These are phyloP conservation scores for Populus hybrid DNA, from an alignment of 441 rosid species.

Conservation along the genomic window DNA sequence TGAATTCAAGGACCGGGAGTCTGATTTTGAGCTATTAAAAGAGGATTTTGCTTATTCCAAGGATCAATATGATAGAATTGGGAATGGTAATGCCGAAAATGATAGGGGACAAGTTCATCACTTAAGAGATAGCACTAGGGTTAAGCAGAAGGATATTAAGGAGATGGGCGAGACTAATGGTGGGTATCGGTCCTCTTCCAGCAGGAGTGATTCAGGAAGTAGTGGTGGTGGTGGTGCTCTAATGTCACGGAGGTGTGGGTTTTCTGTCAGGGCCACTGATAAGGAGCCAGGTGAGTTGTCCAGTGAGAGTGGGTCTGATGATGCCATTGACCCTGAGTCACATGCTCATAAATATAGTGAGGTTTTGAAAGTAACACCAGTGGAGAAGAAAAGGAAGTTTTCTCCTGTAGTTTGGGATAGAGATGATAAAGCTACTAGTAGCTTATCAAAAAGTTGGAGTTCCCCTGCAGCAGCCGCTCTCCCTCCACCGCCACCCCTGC, in stretches of 20 bases:
- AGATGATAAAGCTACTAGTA: constrained; percentile 51
- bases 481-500: constrained; percentile 66
- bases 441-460: constrained; percentile 36
- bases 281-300: constrained; percentile 98
- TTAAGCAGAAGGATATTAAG: constrained; percentile 58
- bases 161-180: constrained; percentile 63
- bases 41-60: constrained; percentile 43
- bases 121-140: constrained; percentile 42
- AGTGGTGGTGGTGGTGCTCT: constrained; percentile 36
- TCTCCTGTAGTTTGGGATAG: constrained; percentile 98
- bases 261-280: constrained; percentile 51
- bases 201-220: constrained; percentile 61
- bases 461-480: constrained; percentile 31
- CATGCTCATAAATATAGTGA: constrained; percentile 41
- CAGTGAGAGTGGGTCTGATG: constrained; percentile 98
- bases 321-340: constrained; percentile 50
- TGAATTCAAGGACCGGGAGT: constrained; percentile 60
- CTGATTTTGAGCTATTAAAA: constrained; percentile 50
- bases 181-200: constrained; percentile 44
- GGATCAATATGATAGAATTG: constrained; percentile 39
- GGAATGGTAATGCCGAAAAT: constrained; percentile 40
- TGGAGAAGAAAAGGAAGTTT: constrained; percentile 81
- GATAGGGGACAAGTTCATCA: constrained; percentile 36
- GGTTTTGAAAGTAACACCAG: constrained; percentile 37
- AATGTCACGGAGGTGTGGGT: constrained; percentile 38